Base-by-base conservation (phyloP, 2,329 filamentous ascomycete species). In the Cladophialophora yegresii region DNA sequence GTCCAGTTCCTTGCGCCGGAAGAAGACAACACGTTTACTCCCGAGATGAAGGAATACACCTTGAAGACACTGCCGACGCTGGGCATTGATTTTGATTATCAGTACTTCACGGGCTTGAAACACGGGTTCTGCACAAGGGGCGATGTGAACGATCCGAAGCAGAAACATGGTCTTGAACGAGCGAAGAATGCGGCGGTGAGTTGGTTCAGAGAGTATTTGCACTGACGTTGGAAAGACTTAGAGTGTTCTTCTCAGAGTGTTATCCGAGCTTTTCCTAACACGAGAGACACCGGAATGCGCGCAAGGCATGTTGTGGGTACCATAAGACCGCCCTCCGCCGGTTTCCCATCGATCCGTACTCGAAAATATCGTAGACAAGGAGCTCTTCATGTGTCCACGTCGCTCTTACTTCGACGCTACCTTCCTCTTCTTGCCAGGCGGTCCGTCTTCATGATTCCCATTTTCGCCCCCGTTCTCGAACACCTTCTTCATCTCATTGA, bases 1-100 rank as follows among this genome's bases (percentile, higher is more conserved):
- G 75, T 80, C n/a, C 83, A 85, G 73, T 73, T 84, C 4, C 69
- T 85, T 6, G 81, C 82, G 1, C 82, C 83, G 0, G 82, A 86
- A 73, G 54, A 73, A 32, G 84, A 86, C 70, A 59, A 43, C 0
- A 58, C 70, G 20, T 84, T 76, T 69, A 75, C 78, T 1, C 58
- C 72, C 0, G 82, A 84, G 72, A 58, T 85, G 56, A 85, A 84
- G 74, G 54, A 62, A 51, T 73, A 79, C 69, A 73, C 76, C 0
- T 77, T 81, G 66, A 68, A 75, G 58, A 76, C 74, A 8, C 63
- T 85, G 45, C 75, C 72, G 26, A 74, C 70, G 54, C 54, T 76
- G 13, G 75, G 75, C 0, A 61, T 83, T 6, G 70, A 76, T 12
- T 84, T 79, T 66, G 80, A 83, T 56, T 85, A 83, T 72, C 77